These are phyloP conservation scores for Arabidopsis hybrid DNA, from an alignment of 441 rosid genomes.

Conservation along the genomic window DNA sequence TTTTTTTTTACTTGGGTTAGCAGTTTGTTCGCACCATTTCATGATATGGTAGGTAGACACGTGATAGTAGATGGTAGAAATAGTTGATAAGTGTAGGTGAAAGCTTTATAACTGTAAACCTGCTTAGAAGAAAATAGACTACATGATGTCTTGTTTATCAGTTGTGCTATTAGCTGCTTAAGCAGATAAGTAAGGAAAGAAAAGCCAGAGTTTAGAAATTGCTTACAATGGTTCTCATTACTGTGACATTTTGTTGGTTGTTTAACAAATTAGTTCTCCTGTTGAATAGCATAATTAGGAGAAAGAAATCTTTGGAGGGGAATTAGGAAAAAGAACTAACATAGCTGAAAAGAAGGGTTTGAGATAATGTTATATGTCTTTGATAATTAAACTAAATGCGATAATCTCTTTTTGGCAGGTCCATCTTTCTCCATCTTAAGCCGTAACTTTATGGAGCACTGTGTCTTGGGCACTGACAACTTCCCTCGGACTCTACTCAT, in stretches of 20 bases:
- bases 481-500: slow-evolving; percentile 89
- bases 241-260: background rate
- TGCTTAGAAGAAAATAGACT: slow-evolving; percentile 17
- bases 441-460: slow-evolving; percentile 76
- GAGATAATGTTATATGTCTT: background rate
- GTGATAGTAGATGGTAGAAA: background rate
- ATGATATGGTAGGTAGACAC: too few species aligned
- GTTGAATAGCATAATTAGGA: too few species aligned
- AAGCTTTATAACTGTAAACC: background rate
- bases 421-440: slow-evolving; percentile 73
- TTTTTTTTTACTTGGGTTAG: background rate
- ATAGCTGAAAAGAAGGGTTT: background rate
- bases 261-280: too few species aligned
- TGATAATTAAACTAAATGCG: slow-evolving; percentile 26
- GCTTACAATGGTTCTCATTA: background rate
- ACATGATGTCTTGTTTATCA: background rate
- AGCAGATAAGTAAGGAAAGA: slow-evolving; percentile 13
- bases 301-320: too few species aligned
- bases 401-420: slow-evolving; percentile 59
- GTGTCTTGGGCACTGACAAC: slow-evolving; percentile 89
- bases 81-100: slow-evolving; percentile 8
- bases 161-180: slow-evolving; percentile 13
- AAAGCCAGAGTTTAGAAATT: slow-evolving; percentile 6
- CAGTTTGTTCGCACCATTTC: too few species aligned
- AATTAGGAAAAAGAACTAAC: background rate